phyloP scores from a whole-genome alignment of 129 eudicot genomes.

The Mikania micrantha region DNA sequence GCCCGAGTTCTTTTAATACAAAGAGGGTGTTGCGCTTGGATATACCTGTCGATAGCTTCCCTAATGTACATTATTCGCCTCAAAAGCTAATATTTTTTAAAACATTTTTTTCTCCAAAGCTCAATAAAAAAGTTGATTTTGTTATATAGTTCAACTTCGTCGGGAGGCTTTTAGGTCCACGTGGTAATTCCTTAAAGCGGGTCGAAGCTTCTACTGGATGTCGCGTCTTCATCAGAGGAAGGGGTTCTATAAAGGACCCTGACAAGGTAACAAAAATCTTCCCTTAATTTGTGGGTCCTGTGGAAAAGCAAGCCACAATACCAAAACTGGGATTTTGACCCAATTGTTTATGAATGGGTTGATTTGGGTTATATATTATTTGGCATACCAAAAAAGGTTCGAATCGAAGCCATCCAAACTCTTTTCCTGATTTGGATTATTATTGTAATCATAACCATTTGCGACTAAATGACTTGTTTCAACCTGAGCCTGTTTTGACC shows the following conservation, averaged over 20 bases:
- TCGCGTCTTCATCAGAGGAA: constrained; percentile 24
- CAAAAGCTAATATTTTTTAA: neutral
- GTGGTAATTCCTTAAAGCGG: constrained; percentile 27
- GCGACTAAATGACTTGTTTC: neutral
- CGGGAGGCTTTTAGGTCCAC: constrained; percentile 26
- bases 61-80: constrained; percentile 54
- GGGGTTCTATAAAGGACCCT: constrained; percentile 23
- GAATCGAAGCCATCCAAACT: neutral
- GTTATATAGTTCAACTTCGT: constrained; percentile 24
- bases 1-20: constrained; percentile 63
- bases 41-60: constrained; percentile 74
- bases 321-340: neutral
- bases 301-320: neutral
- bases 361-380: neutral
- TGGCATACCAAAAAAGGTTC: neutral
- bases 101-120: neutral
- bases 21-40: constrained; percentile 81
- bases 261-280: neutral
- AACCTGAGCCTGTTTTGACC: neutral
- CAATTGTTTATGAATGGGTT: neutral
- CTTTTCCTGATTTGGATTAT: neutral
- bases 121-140: neutral
- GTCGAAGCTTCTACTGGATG: constrained; percentile 28
- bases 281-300: neutral
- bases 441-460: neutral